Percentiles rank a stretch among this genome's conserved stretches.
phyloP scores from a whole-genome alignment of 2,329 filamentous ascomycete species.

The Dendryphion nanum region DNA sequence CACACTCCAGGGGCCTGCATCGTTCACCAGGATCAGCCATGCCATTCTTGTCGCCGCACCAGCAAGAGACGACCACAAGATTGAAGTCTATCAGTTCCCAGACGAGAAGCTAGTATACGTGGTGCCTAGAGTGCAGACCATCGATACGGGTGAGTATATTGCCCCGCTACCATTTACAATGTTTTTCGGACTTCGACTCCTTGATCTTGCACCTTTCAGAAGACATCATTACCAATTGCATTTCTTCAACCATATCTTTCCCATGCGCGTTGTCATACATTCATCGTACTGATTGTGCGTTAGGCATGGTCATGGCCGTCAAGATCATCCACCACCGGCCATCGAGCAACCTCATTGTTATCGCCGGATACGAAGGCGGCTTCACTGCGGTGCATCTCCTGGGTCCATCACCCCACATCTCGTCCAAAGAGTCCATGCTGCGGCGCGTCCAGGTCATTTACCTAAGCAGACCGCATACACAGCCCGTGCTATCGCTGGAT shows the following conservation, averaged over 20 bases:
- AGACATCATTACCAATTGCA: too few species aligned
- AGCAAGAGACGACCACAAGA: constrained; percentile 48
- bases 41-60: constrained; percentile 73
- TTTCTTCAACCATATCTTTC: too few species aligned
- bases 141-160: constrained; percentile 42
- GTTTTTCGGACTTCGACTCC: not conserved
- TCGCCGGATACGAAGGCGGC: constrained; percentile 85
- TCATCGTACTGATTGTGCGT: too few species aligned
- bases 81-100: constrained; percentile 84
- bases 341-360: constrained; percentile 55
- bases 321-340: constrained; percentile 27
- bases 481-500: constrained; percentile 72
- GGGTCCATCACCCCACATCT: constrained; percentile 11
- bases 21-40: constrained; percentile 9
- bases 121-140: constrained; percentile 46
- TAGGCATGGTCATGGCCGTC: constrained; percentile 89
- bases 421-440: constrained; percentile 12
- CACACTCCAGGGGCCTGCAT: not conserved
- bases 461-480: constrained; percentile 65
- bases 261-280: not conserved
- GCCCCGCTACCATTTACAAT: too few species aligned
- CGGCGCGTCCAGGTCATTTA: constrained; percentile 52
- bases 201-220: not conserved
- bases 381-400: constrained; percentile 65
- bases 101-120: constrained; percentile 66